These are phyloP conservation scores for Anthracocystis setariae DNA, from an alignment of 1,284 basidiomycete species.

Conservation along the genomic window DNA sequence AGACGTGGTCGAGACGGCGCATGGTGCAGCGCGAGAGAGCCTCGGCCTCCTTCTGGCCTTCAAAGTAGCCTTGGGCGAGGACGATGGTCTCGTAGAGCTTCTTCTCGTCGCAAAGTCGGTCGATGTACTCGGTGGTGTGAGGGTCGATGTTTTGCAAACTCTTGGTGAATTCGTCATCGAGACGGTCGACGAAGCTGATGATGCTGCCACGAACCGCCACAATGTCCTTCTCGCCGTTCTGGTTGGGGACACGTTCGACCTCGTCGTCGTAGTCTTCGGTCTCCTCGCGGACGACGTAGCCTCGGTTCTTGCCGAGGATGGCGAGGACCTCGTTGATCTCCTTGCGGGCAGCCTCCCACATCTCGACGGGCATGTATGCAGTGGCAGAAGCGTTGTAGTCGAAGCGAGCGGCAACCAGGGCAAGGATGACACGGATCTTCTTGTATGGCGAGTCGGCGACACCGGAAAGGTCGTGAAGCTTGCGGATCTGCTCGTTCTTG, in stretches of 20 bases:
- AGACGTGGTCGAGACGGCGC: conserved; percentile 96
- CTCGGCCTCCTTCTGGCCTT: conserved; percentile 51
- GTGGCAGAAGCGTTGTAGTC: conserved; percentile 92
- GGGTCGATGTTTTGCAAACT: conserved; percentile 98
- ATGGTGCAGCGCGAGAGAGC: conserved; percentile 79
- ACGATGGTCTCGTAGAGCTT: conserved; percentile 92
- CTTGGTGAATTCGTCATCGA: conserved; percentile 98
- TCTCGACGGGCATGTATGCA: conserved; percentile 88
- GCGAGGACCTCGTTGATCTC: conserved; percentile 89
- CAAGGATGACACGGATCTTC: conserved; percentile 90
- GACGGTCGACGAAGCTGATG: conserved; percentile 82
- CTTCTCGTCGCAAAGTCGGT: conserved; percentile 85
- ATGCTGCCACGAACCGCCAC: conserved; percentile 65
- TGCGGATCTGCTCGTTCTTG: conserved; percentile 90
- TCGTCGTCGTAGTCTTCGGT: conserved; percentile 94
- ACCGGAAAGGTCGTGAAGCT: conserved; percentile 86
- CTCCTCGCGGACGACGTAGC: conserved; percentile 82
- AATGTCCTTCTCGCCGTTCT: conserved; percentile 65
- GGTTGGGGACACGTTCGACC: conserved; percentile 80
- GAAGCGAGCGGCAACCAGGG: conserved; percentile 92
- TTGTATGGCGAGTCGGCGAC: conserved; percentile 86
- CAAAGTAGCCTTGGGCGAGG: conserved; percentile 87
- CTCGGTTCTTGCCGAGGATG: conserved; percentile 77
- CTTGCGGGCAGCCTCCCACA: conserved; percentile 86
- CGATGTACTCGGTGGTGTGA: conserved; percentile 97